Evolutionary conservation across 805 yeast species (phyloP).

Genomic region (Maudiozyma serrabonitensis): DNA sequence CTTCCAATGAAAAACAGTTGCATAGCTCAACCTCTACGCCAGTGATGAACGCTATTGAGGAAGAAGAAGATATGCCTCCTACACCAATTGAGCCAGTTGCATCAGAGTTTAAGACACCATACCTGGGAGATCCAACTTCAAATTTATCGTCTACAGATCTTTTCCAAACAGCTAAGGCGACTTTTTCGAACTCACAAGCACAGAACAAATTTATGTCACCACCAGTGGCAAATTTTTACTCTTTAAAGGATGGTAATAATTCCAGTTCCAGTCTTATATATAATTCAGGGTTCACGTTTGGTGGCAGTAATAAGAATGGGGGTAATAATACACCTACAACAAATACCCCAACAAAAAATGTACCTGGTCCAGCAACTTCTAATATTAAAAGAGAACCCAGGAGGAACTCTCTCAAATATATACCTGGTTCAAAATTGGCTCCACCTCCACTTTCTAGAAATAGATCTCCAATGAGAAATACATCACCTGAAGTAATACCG

Average conservation of each 20-base stretch:
- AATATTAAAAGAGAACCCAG: slow-evolving; percentile 10
- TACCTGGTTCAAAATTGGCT: slow-evolving; percentile 25
- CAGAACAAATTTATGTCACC: slow-evolving; percentile 16
- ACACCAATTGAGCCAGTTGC: slow-evolving; percentile 2
- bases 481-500: slow-evolving; percentile 11
- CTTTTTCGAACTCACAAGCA: neutral
- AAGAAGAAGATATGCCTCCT: slow-evolving; percentile 18
- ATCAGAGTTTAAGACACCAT: slow-evolving; percentile 10
- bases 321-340: neutral
- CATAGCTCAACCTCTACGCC: slow-evolving; percentile 12
- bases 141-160: slow-evolving; percentile 2
- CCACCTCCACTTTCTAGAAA: slow-evolving; percentile 22
- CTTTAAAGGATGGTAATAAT: slow-evolving; percentile 22
- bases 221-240: slow-evolving; percentile 15
- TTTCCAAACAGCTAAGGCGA: neutral
- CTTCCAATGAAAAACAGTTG: neutral
- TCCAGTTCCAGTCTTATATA: slow-evolving; percentile 28
- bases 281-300: slow-evolving; percentile 27
- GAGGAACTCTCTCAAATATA: slow-evolving; percentile 23
- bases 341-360: neutral
- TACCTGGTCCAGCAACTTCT: neutral
- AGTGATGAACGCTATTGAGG: slow-evolving; percentile 21
- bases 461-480: slow-evolving; percentile 4
- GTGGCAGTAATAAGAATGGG: slow-evolving; percentile 10
- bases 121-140: neutral